Percentiles rank a stretch among this genome's conserved stretches.
Conservation (phyloP, 1,284 basidiomycete species). For the Trametes polyzona region DNA sequence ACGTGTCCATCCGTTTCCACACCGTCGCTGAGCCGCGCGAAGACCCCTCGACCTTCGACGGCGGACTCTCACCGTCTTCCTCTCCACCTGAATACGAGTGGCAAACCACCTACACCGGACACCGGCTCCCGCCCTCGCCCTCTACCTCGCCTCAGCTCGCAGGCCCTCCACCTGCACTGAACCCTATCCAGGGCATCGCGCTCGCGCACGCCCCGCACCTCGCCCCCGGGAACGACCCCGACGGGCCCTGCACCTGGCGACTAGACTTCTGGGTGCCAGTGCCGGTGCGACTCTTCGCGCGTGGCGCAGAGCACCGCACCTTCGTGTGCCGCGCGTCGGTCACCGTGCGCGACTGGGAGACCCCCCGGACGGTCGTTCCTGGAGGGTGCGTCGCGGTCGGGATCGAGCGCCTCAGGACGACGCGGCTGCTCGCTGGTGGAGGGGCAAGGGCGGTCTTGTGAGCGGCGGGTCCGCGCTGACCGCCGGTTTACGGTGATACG, state of each 20-base stretch:
- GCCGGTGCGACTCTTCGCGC: conserved; percentile 20
- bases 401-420: conserved; percentile 15
- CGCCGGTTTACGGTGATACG: too few species aligned
- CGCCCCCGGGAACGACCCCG: background rate
- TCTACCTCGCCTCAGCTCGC: too few species aligned
- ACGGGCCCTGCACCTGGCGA: conserved; percentile 19
- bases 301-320: conserved; percentile 16
- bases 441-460: background rate
- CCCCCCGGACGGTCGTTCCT: conserved; percentile 6
- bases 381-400: conserved; percentile 11
- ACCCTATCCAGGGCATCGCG: conserved; percentile 14
- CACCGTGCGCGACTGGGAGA: conserved; percentile 17
- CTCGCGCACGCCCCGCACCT: conserved; percentile 9
- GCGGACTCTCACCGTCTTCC: background rate
- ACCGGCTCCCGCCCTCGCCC: background rate
- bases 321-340: conserved; percentile 23
- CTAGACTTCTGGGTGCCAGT: conserved; percentile 29
- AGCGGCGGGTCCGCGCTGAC: too few species aligned
- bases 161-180: background rate
- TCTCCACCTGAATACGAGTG: conserved; percentile 9
- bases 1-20: conserved; percentile 21
- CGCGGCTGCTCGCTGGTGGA: background rate
- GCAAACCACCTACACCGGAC: conserved; percentile 7
- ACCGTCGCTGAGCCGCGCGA: conserved; percentile 15
- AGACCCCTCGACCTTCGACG: conserved; percentile 1